Evolutionary conservation across 2,329 filamentous ascomycete genomes (phyloP).

Genomic region (Fusarium tjaetaba): DNA sequence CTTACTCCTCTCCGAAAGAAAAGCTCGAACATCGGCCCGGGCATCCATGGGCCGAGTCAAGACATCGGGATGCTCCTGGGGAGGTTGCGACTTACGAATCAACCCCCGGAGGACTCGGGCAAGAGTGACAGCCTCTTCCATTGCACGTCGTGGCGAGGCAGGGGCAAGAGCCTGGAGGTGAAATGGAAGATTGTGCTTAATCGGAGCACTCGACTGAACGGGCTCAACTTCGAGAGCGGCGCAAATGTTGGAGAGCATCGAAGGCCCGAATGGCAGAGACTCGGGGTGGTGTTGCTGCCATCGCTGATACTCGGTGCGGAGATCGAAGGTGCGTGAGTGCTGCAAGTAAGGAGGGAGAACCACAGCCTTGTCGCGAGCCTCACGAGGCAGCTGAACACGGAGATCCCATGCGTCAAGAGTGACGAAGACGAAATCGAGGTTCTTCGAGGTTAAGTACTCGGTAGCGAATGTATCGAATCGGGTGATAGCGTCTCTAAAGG

Average conservation of each 20-base stretch:
- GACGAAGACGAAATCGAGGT: conserved; percentile 97
- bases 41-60: conserved; percentile 96
- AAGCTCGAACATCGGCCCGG: conserved; percentile 93
- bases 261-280: conserved; percentile 94
- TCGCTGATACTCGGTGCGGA: conserved; percentile 96
- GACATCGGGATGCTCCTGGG: conserved; percentile 93
- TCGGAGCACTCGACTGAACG: conserved; percentile 95
- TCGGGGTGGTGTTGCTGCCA: conserved; percentile 99
- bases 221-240: conserved; percentile 97
- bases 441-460: conserved; percentile 89
- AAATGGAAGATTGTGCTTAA: conserved; percentile 98
- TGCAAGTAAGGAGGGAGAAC: conserved; percentile 96
- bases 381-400: conserved; percentile 94
- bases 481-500: conserved; percentile 95
- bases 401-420: conserved; percentile 99
- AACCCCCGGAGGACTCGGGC: conserved; percentile 91
- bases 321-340: conserved; percentile 96
- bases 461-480: conserved; percentile 94
- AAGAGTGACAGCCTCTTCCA: conserved; percentile 96
- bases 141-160: conserved; percentile 92
- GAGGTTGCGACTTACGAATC: conserved; percentile 94
- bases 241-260: conserved; percentile 96
- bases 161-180: conserved; percentile 96
- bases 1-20: conserved; percentile 95
- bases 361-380: conserved; percentile 97